Base-by-base conservation (phyloP, 768 basidiomycete species). In the Lentinus brumalis region DNA sequence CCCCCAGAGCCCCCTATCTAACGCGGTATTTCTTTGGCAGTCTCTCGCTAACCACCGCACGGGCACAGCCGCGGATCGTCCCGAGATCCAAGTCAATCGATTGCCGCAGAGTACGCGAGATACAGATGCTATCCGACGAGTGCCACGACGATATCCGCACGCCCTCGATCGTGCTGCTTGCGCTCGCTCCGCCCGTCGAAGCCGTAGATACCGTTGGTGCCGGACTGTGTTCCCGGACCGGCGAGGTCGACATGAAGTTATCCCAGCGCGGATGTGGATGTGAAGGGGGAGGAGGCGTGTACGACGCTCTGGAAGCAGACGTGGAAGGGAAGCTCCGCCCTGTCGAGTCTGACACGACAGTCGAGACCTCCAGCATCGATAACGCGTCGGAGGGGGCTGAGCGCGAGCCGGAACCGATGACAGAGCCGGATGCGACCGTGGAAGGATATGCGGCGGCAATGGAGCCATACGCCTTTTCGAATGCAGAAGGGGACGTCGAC, bases 81-180 rank as follows among this genome's bases (percentile, higher is more conserved):
- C n/a, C n/a, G n/a, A n/a, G n/a, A n/a, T n/a, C n/a, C n/a, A n/a
- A n/a, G n/a, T n/a, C n/a, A n/a, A n/a, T n/a, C n/a, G n/a, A n/a
- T n/a, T n/a, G n/a, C n/a, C n/a, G n/a, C n/a, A n/a, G n/a, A n/a
- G n/a, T n/a, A n/a, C n/a, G n/a, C n/a, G n/a, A n/a, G n/a, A n/a
- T n/a, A n/a, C n/a, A n/a, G n/a, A n/a, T n/a, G n/a, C n/a, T 53
- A 21, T 53, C 51, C 16, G 31, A 32, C 38, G 51, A 38, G 38
- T 53, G 51, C 51, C 51, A 53, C 16, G 38, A 40, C 16, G 52
- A 53, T 5, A 53, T 53, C n/a, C 52, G 52, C 52, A 53, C 52
- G 7, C 52, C 52, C 11, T 49, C 46, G 4, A 49, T 49, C 46
- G 46, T 29, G 46, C 46, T 49, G 10, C 4, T 12, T 21, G 21